Conservation (phyloP, 129 eudicot genomes). For the Flaveria sonorensis region DNA sequence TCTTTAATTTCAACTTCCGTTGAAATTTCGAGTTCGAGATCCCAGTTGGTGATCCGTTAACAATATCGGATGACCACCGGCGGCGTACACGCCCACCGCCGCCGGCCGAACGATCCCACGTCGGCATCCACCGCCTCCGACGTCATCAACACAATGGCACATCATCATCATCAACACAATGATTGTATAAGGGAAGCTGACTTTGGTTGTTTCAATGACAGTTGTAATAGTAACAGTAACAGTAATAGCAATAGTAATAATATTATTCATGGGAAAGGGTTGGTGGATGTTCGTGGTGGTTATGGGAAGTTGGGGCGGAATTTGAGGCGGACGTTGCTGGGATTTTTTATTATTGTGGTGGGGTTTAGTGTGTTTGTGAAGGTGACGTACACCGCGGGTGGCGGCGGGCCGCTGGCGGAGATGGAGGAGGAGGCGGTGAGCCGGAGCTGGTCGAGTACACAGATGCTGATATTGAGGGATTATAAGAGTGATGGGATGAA, state of each 20-base stretch:
- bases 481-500: conserved; percentile 39
- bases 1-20: conserved; percentile 26
- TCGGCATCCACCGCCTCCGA: conserved; percentile 15
- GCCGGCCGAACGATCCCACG: conserved; percentile 44
- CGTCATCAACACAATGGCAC: conserved; percentile 26
- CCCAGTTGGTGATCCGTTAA: conserved; percentile 12
- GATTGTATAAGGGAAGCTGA: too few relatives aligned
- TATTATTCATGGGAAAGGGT: conserved; percentile 13
- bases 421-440: conserved; percentile 37
- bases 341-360: conserved; percentile 43
- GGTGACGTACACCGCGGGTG: conserved; percentile 34
- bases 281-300: conserved; percentile 33
- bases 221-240: too few relatives aligned
- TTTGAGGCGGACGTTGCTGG: conserved; percentile 45
- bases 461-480: conserved; percentile 43
- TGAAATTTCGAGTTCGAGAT: conserved; percentile 30
- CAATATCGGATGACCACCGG: conserved; percentile 47
- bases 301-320: conserved; percentile 42
- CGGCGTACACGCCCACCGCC: conserved; percentile 64
- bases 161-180: not conserved
- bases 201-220: too few relatives aligned
- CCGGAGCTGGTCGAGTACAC: conserved; percentile 29
- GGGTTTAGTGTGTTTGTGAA: conserved; percentile 50
- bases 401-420: conserved; percentile 29
- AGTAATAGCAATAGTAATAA: too few relatives aligned